Conservation (phyloP, 768 basidiomycete genomes). For the Serendipita sp. region DNA sequence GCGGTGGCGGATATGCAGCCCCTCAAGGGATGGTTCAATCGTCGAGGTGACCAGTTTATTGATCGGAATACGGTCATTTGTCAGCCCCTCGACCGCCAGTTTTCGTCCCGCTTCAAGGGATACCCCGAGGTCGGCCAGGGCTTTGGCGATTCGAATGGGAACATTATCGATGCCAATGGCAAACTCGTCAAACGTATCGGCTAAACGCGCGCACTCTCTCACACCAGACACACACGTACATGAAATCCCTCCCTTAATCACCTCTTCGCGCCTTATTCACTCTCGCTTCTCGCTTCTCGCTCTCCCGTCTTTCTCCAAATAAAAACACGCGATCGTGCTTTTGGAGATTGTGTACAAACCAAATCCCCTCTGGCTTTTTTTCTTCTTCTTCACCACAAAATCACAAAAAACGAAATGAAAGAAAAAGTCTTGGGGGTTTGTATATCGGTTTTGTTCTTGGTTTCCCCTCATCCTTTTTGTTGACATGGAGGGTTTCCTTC, state of each 20-base stretch:
- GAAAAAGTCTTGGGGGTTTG: no score
- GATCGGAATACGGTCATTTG: neutral
- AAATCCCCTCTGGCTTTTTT: no score
- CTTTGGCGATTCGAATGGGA: neutral
- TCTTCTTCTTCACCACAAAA: no score
- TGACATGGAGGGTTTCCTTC: no score
- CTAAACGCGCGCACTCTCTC: no score
- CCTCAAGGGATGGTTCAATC: slow-evolving; percentile 5
- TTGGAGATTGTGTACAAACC: neutral
- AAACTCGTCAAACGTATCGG: neutral
- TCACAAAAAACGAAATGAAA: no score
- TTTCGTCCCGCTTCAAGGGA: neutral
- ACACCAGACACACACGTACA: no score
- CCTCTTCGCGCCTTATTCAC: neutral
- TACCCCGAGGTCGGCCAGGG: neutral
- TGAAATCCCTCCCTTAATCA: no score
- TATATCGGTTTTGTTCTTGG: no score
- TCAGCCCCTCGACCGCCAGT: neutral
- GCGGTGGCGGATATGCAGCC: neutral
- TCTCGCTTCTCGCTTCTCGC: neutral
- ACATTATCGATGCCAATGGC: neutral
- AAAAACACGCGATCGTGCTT: neutral
- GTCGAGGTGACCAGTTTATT: neutral
- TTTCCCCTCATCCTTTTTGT: no score
- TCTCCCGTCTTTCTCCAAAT: neutral